A percentile compares a stretch with the other conserved stretches of the same genome.
These are phyloP conservation scores for Neopestalotiopsis clavispora DNA, from an alignment of 2,329 filamentous ascomycete genomes.

Conservation along the genomic window DNA sequence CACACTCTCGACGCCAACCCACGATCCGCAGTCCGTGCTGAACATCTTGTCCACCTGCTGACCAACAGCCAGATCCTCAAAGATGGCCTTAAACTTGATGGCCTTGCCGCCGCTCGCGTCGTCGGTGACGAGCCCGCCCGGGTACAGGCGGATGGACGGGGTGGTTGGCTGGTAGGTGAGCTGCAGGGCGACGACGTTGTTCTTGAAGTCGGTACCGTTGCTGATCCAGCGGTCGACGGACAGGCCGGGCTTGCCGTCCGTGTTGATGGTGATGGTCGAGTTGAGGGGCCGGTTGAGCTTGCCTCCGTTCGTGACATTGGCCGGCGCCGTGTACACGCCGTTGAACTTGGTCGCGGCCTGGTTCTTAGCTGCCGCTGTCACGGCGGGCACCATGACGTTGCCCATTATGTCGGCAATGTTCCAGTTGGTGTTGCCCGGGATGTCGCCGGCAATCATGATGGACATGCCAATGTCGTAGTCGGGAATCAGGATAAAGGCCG, in stretches of 20 bases:
- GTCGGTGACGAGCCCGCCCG: slow-evolving; percentile 33
- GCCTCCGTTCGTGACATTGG: slow-evolving; percentile 18
- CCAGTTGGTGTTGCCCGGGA: slow-evolving; percentile 35
- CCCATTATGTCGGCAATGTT: slow-evolving; percentile 34
- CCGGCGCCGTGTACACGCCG: slow-evolving; percentile 29
- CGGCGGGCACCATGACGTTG: slow-evolving; percentile 32
- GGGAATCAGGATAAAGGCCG: slow-evolving; percentile 44
- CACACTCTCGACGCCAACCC: slow-evolving; percentile 33
- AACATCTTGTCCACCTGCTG: slow-evolving; percentile 34
- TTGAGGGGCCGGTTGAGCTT: slow-evolving; percentile 25
- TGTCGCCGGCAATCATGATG: slow-evolving; percentile 41
- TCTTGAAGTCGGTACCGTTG: slow-evolving; percentile 36
- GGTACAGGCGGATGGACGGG: slow-evolving; percentile 37
- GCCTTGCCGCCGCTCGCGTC: slow-evolving; percentile 29
- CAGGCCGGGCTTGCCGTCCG: slow-evolving; percentile 34
- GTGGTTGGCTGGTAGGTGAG: slow-evolving; percentile 29
- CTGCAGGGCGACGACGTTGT: slow-evolving; percentile 29
- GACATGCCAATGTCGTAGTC: slow-evolving; percentile 48
- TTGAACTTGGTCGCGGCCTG: slow-evolving; percentile 33
- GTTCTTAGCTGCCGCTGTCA: slow-evolving; percentile 33
- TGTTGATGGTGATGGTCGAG: slow-evolving; percentile 35
- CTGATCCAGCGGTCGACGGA: slow-evolving; percentile 36
- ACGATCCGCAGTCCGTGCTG: slow-evolving; percentile 38
- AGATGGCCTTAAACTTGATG: slow-evolving; percentile 37
- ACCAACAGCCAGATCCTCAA: slow-evolving; percentile 33